Conservation (phyloP, 2,329 filamentous ascomycete genomes). For the Moelleriella libera region DNA sequence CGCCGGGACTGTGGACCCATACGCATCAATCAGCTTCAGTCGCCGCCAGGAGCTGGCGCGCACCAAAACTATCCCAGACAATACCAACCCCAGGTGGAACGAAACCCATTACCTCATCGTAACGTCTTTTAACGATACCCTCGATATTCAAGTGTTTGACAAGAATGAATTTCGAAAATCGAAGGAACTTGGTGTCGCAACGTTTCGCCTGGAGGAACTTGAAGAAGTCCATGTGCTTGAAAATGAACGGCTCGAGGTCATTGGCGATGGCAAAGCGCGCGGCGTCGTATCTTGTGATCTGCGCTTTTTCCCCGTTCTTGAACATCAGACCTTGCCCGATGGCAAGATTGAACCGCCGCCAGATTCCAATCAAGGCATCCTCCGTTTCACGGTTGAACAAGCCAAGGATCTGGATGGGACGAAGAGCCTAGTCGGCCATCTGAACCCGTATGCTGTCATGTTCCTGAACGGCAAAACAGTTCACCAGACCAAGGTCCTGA, state of each 20-base stretch:
- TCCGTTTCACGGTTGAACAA: slow-evolving; percentile 85
- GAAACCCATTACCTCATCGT: slow-evolving; percentile 94
- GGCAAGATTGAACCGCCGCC: slow-evolving; percentile 70
- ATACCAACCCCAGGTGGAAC: slow-evolving; percentile 81
- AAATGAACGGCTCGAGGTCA: slow-evolving; percentile 72
- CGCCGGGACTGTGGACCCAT: slow-evolving; percentile 81
- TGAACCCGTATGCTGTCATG: slow-evolving; percentile 82
- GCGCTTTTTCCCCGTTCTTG: slow-evolving; percentile 88
- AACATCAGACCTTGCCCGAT: slow-evolving; percentile 55
- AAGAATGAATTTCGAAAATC: slow-evolving; percentile 95
- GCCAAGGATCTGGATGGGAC: slow-evolving; percentile 89
- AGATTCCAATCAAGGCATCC: slow-evolving; percentile 85
- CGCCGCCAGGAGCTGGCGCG: slow-evolving; percentile 66
- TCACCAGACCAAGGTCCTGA: slow-evolving; percentile 79
- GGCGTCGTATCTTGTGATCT: slow-evolving; percentile 71
- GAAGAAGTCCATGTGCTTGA: slow-evolving; percentile 67
- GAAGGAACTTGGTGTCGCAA: slow-evolving; percentile 81
- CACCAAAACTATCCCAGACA: slow-evolving; percentile 80
- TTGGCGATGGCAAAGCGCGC: slow-evolving; percentile 69
- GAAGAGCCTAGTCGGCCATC: slow-evolving; percentile 79
- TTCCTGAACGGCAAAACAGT: slow-evolving; percentile 87
- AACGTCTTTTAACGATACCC: slow-evolving; percentile 74
- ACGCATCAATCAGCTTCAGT: slow-evolving; percentile 74
- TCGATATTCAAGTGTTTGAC: slow-evolving; percentile 78
- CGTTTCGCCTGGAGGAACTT: slow-evolving; percentile 71